Percentiles rank a stretch among this genome's conserved stretches.
These are phyloP conservation scores for Diospyros kaki DNA, from an alignment of 148 eudicot genomes.

Conservation along the genomic window DNA sequence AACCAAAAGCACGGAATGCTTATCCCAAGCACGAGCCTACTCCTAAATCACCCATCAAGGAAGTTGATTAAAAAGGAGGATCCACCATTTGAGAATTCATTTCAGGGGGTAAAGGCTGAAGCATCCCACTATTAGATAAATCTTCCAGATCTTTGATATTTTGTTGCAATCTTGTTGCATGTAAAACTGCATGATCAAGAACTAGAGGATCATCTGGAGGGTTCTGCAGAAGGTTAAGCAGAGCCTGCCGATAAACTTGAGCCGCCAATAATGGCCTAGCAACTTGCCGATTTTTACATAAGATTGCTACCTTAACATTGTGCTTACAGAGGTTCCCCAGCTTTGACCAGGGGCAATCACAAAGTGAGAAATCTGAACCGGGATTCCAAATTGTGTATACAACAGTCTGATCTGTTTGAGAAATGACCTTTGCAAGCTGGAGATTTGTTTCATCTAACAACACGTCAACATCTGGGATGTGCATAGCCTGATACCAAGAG, in stretches of 20 bases:
- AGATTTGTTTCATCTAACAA: constrained; percentile 27
- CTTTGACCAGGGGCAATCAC: constrained; percentile 34
- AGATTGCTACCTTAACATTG: constrained; percentile 24
- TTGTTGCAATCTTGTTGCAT: constrained; percentile 25
- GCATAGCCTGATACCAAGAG: constrained; percentile 31
- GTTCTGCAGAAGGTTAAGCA: constrained; percentile 29
- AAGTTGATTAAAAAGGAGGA: constrained; percentile 15
- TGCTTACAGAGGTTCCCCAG: constrained; percentile 32
- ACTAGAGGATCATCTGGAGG: constrained; percentile 32
- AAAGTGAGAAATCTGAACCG: constrained; percentile 29
- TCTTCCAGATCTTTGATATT: constrained; percentile 23
- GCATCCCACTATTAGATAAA: constrained; percentile 24
- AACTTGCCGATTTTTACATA: constrained; percentile 24
- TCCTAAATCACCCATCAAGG: not conserved
- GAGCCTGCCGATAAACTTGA: constrained; percentile 26
- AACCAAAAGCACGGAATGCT: not conserved
- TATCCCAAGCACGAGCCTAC: not conserved
- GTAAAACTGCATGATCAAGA: constrained; percentile 30
- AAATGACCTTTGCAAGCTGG: constrained; percentile 27
- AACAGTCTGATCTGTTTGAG: constrained; percentile 23
- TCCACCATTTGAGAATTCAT: constrained; percentile 14
- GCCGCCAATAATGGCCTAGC: constrained; percentile 30
- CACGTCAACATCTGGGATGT: constrained; percentile 27
- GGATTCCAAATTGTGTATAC: constrained; percentile 30
- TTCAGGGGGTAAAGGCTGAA: constrained; percentile 25